These are phyloP conservation scores for Tuber aestivum DNA, from an alignment of 495 filamentous ascomycete species.

Conservation along the genomic window DNA sequence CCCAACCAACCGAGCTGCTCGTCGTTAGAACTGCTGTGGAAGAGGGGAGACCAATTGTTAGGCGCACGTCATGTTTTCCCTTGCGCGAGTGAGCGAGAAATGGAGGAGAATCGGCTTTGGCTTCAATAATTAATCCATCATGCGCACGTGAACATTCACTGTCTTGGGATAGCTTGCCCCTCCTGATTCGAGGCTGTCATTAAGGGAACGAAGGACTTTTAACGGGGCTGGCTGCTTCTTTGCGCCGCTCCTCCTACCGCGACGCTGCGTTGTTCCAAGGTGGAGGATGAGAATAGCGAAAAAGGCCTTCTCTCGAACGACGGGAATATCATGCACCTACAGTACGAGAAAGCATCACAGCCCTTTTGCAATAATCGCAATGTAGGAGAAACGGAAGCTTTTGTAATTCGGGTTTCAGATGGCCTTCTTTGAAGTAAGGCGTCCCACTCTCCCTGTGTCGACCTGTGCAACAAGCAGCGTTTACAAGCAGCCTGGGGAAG, in stretches of 20 bases:
- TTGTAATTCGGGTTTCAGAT: conserved; percentile 32
- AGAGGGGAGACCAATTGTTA: conserved; percentile 24
- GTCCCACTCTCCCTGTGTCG: conserved; percentile 13
- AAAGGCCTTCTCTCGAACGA: not conserved
- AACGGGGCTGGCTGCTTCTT: not conserved
- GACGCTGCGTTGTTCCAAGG: conserved; percentile 23
- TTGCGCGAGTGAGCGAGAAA: conserved; percentile 8
- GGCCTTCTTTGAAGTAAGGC: conserved; percentile 32
- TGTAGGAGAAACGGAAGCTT: conserved; percentile 21
- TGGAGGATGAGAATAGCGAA: not conserved
- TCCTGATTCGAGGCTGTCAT: conserved; percentile 4
- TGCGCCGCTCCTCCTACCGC: not conserved
- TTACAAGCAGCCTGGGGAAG: conserved; percentile 25
- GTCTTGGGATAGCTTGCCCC: conserved; percentile 4
- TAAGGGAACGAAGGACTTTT: not conserved
- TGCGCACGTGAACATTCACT: conserved; percentile 24
- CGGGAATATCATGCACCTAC: not conserved
- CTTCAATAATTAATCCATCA: not conserved
- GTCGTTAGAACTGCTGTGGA: not conserved
- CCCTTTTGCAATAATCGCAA: conserved; percentile 7
- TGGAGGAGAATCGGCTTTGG: not conserved
- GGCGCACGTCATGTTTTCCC: conserved; percentile 29
- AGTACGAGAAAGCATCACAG: not conserved
- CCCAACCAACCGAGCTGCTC: not conserved
- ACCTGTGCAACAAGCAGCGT: conserved; percentile 25